Percentiles rank a stretch among this genome's conserved stretches.
These are phyloP conservation scores for Aspergillus cavernicola DNA, from an alignment of 495 filamentous ascomycete species.

Conservation along the genomic window DNA sequence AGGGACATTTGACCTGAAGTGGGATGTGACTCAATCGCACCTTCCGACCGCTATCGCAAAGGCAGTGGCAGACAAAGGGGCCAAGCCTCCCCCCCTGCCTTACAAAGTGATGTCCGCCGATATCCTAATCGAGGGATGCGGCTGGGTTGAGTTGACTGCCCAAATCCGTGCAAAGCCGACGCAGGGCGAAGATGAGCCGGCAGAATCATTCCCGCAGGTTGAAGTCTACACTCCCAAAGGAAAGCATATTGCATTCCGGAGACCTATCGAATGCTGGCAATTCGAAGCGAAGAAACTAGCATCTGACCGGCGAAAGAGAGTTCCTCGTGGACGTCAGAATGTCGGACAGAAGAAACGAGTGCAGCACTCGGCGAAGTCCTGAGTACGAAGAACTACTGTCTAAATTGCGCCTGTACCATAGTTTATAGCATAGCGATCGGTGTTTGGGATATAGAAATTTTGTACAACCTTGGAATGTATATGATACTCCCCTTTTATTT, in stretches of 20 bases:
- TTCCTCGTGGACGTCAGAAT: slow-evolving; percentile 20
- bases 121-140: slow-evolving; percentile 83
- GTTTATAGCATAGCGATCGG: slow-evolving; percentile 33
- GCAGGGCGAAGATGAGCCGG: slow-evolving; percentile 16
- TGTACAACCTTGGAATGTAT: too few species aligned
- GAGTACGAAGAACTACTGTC: too few species aligned
- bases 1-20: slow-evolving; percentile 67
- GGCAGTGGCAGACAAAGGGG: slow-evolving; percentile 29
- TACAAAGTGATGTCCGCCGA: slow-evolving; percentile 77
- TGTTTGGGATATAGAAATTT: slow-evolving; percentile 17
- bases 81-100: slow-evolving; percentile 50
- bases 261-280: slow-evolving; percentile 70
- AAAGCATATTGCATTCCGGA: slow-evolving; percentile 62
- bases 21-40: slow-evolving; percentile 70
- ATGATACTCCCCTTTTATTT: not conserved
- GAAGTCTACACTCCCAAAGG: slow-evolving; percentile 86
- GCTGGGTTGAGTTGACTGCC: slow-evolving; percentile 86
- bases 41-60: slow-evolving; percentile 36
- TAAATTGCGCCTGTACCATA: slow-evolving; percentile 4
- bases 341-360: slow-evolving; percentile 25
- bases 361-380: not conserved
- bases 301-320: slow-evolving; percentile 30
- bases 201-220: slow-evolving; percentile 56
- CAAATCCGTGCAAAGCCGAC: slow-evolving; percentile 62
- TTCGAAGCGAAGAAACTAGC: slow-evolving; percentile 35